Evolutionary conservation across 768 basidiomycete genomes (phyloP), one percentile per base, ranked within the genome.

Genomic region (Mycena metata): DNA sequence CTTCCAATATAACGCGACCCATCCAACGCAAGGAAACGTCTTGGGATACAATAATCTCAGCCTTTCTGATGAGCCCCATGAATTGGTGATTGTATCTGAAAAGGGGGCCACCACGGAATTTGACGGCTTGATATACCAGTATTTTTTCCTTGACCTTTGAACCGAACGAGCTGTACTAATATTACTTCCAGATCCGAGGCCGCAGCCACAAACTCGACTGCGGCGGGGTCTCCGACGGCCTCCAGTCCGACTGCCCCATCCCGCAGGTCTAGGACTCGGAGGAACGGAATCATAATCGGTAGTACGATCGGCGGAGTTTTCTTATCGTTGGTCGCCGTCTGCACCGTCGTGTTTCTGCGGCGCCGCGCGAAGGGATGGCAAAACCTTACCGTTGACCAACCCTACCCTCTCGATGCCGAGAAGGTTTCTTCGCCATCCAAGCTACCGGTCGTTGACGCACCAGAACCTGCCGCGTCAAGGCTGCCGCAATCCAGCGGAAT

Each of bases 321-420:
- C 51, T 7, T 52, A 17, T 16, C 36, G 17, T 19, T 9, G 15
- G 33, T 35, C 17, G 17, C 19, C 8, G 1, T 15, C 26, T 10
- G 7, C 24, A 30, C 26, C 10, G 11, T 50, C 24, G 13, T 30
- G 24, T 26, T 50, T 30, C 50, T 51, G 24, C 49, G 49, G 13
- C 49, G 49, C 9, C 24, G 49, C 24, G 16, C 49, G 19, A 30
- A 10, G 12, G 51, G 19, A 19, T 52, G 51, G 51, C 16, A 11
- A 35, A 52, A 52, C 33, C 51, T 52, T 52, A 33, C 30, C n/a
- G 51, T 52, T 17, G 51, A 35, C n/a, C 51, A 52, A 7, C 51
- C 51, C 2, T 52, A 33, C 33, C 51, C 51, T 4, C 6, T 52
- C 33, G 17, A 52, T n/a, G 51, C 30, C 10, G 51, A 52, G 33